Percentiles rank a stretch among this genome's conserved stretches.
phyloP scores from a whole-genome alignment of 345 rosid species.

The Eucalyptus erythrocorys region DNA sequence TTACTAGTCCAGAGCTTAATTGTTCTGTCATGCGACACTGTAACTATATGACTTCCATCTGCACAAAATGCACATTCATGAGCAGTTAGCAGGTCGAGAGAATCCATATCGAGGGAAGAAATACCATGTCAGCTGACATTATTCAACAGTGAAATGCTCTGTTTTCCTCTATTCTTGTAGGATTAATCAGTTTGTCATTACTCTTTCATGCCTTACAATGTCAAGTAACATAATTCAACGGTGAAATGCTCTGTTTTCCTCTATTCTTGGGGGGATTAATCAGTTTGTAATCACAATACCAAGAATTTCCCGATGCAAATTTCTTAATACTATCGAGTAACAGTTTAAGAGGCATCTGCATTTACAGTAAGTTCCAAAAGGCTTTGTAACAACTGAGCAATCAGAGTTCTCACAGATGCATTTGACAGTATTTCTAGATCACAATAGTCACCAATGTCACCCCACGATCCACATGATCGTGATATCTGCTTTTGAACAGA shows the following conservation, averaged over 20 bases:
- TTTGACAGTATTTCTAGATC: not conserved
- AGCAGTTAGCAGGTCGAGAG: not conserved
- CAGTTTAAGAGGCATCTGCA: not conserved
- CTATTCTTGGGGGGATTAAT: not conserved
- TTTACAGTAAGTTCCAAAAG: not conserved
- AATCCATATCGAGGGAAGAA: not conserved
- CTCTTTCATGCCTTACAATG: not conserved
- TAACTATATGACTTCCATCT: conserved; percentile 51
- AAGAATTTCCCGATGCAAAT: not conserved
- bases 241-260: not conserved
- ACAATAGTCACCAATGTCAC: not conserved
- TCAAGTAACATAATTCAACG: not conserved
- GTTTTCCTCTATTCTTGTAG: not conserved
- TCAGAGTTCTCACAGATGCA: not conserved
- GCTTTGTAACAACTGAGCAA: not conserved
- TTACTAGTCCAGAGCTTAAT: conserved; percentile 65
- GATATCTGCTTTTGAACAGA: not conserved
- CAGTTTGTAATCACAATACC: not conserved
- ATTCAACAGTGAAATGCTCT: not conserved
- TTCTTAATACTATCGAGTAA: not conserved
- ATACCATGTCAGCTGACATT: not conserved
- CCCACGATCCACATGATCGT: not conserved
- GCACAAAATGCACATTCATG: conserved; percentile 1
- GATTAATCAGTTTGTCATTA: not conserved
- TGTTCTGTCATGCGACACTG: conserved; percentile 67